Conservation (phyloP, 1,139 yeast genomes). For the Suhomyces yuchorum region DNA sequence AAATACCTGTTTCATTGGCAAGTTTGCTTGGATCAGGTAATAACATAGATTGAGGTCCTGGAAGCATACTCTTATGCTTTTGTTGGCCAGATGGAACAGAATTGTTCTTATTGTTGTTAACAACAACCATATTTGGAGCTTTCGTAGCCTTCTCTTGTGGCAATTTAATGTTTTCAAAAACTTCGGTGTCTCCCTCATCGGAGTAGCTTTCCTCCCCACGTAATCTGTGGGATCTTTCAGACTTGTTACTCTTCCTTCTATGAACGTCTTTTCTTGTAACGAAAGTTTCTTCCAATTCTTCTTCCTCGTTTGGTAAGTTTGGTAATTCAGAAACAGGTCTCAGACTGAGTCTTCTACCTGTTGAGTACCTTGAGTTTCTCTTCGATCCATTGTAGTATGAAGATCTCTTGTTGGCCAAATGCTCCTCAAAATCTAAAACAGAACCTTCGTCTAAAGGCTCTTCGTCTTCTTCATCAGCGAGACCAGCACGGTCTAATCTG, state of each 20-base stretch:
- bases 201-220: slow-evolving; percentile 23
- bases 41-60: slow-evolving; percentile 44
- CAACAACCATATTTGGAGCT: slow-evolving; percentile 2
- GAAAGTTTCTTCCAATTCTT: slow-evolving; percentile 29
- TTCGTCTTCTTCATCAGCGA: slow-evolving; percentile 32
- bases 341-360: slow-evolving; percentile 22
- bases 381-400: slow-evolving; percentile 35
- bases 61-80: slow-evolving; percentile 32
- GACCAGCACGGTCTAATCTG: slow-evolving; percentile 43
- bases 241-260: slow-evolving; percentile 20
- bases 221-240: slow-evolving; percentile 10
- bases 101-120: background rate
- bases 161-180: slow-evolving; percentile 48
- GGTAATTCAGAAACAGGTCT: slow-evolving; percentile 41
- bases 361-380: slow-evolving; percentile 26
- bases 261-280: slow-evolving; percentile 35
- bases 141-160: slow-evolving; percentile 32
- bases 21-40: slow-evolving; percentile 29
- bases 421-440: slow-evolving; percentile 47
- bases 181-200: slow-evolving; percentile 28
- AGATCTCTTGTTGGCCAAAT: slow-evolving; percentile 41
- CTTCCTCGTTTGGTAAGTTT: slow-evolving; percentile 29
- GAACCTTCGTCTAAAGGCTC: slow-evolving; percentile 42
- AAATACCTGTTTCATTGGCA: slow-evolving; percentile 10
- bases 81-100: background rate